Conservation (phyloP, 805 yeast genomes). For the Candida ortonii region DNA sequence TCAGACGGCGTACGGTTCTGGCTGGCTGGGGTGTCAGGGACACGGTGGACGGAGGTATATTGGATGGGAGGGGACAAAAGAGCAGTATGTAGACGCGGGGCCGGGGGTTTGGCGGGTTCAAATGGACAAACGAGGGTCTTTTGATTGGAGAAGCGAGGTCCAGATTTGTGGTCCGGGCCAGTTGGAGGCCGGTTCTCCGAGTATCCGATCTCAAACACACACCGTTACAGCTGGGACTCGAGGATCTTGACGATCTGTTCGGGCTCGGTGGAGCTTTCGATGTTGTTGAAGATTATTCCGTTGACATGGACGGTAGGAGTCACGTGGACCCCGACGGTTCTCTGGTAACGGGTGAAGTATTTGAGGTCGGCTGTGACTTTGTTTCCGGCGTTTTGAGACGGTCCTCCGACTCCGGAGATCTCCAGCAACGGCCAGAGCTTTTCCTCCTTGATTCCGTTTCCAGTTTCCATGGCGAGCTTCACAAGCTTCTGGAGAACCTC, state of each 20-base stretch:
- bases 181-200: no score
- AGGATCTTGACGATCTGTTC: slow-evolving; percentile 43
- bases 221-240: slow-evolving; percentile 25
- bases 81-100: no score
- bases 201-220: no score
- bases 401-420: slow-evolving; percentile 32
- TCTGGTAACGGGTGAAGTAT: slow-evolving; percentile 66
- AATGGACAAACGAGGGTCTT: no score
- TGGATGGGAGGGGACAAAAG: no score
- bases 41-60: no score
- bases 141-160: slow-evolving; percentile 15
- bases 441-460: slow-evolving; percentile 34
- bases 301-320: slow-evolving; percentile 76
- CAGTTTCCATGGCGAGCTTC: slow-evolving; percentile 39
- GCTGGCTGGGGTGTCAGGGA: no score
- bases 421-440: slow-evolving; percentile 33
- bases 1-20: no score
- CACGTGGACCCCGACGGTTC: slow-evolving; percentile 80
- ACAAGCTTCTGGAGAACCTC: slow-evolving; percentile 55
- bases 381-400: slow-evolving; percentile 58
- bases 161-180: slow-evolving; percentile 35
- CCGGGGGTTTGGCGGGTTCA: no score
- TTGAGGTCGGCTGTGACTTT: slow-evolving; percentile 60
- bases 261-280: slow-evolving; percentile 61
- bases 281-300: slow-evolving; percentile 56